Conservation (phyloP, 2,329 filamentous ascomycete genomes). For the Paramyrothecium roridum region DNA sequence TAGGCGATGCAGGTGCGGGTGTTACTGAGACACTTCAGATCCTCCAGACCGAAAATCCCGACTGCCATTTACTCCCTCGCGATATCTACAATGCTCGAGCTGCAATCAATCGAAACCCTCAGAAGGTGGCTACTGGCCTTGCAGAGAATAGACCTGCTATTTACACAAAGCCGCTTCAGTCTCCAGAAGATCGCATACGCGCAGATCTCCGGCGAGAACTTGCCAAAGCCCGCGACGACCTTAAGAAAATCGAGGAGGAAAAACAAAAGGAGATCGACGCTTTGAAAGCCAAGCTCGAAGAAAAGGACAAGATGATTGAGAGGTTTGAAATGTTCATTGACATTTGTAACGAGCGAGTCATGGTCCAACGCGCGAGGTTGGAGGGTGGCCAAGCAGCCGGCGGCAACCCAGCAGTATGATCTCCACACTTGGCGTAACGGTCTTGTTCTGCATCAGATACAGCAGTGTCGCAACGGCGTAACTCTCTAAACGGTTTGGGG, state of each 20-base stretch:
- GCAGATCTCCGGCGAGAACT: conserved; percentile 60
- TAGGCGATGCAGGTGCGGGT: conserved; percentile 51
- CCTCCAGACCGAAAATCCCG: conserved; percentile 60
- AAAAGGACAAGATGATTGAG: conserved; percentile 60
- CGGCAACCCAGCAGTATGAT: conserved; percentile 19
- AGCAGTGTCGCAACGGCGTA: neutral
- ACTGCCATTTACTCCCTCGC: conserved; percentile 59
- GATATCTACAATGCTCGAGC: conserved; percentile 68
- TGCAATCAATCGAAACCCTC: conserved; percentile 63
- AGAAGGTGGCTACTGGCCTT: conserved; percentile 56
- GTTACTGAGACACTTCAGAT: conserved; percentile 66
- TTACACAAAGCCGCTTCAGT: conserved; percentile 63
- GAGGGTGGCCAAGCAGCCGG: conserved; percentile 21
- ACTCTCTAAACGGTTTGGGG: neutral
- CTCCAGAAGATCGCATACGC: conserved; percentile 61
- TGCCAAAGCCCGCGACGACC: conserved; percentile 53
- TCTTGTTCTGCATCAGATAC: conserved; percentile 7
- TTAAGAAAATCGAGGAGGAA: conserved; percentile 53
- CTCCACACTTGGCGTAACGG: conserved; percentile 6
- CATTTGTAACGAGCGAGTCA: conserved; percentile 65
- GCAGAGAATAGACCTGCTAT: conserved; percentile 62
- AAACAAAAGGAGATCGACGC: conserved; percentile 56
- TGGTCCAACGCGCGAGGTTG: conserved; percentile 47
- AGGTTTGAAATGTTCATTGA: conserved; percentile 70
- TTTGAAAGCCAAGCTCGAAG: conserved; percentile 56